A percentile compares a stretch with the other conserved stretches of the same genome.
These are phyloP conservation scores for Castanea crenata DNA, from an alignment of 306 rosid genomes.

Conservation along the genomic window DNA sequence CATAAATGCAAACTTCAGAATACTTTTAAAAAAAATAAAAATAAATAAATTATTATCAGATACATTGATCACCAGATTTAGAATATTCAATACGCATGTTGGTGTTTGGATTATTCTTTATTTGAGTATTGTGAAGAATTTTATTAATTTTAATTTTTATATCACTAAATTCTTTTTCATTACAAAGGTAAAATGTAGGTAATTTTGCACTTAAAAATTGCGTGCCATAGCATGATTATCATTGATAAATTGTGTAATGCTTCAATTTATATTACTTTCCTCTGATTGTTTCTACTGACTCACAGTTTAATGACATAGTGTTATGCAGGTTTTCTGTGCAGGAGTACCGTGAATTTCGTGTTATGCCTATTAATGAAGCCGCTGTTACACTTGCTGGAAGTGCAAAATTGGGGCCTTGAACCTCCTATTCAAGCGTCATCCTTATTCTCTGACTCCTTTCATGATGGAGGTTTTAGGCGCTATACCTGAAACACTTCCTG, in stretches of 20 bases:
- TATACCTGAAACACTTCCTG: slow-evolving; percentile 93
- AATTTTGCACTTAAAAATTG: background rate
- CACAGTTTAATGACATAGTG: slow-evolving; percentile 66
- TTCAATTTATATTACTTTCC: slow-evolving; percentile 18
- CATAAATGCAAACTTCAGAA: too few relatives aligned
- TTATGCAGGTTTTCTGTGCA: slow-evolving; percentile 94
- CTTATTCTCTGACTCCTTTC: slow-evolving; percentile 73
- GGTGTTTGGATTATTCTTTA: background rate
- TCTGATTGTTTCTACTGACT: slow-evolving; percentile 57
- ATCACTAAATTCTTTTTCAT: background rate
- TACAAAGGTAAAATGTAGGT: background rate
- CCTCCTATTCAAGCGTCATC: slow-evolving; percentile 86
- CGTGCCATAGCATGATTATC: slow-evolving; percentile 8
- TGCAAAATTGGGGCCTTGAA: slow-evolving; percentile 91
- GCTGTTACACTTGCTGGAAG: slow-evolving; percentile 77
- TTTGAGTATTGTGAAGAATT: background rate
- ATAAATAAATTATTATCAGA: too few relatives aligned
- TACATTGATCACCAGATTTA: too few relatives aligned
- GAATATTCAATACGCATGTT: too few relatives aligned
- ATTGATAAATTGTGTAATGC: slow-evolving; percentile 14
- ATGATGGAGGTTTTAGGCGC: slow-evolving; percentile 76
- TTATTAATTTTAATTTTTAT: background rate
- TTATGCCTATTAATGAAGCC: slow-evolving; percentile 73
- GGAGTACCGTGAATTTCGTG: slow-evolving; percentile 83
- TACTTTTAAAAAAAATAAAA: too few relatives aligned